Conservation (phyloP, 164 flowering plant species). For the Sedum album region DNA sequence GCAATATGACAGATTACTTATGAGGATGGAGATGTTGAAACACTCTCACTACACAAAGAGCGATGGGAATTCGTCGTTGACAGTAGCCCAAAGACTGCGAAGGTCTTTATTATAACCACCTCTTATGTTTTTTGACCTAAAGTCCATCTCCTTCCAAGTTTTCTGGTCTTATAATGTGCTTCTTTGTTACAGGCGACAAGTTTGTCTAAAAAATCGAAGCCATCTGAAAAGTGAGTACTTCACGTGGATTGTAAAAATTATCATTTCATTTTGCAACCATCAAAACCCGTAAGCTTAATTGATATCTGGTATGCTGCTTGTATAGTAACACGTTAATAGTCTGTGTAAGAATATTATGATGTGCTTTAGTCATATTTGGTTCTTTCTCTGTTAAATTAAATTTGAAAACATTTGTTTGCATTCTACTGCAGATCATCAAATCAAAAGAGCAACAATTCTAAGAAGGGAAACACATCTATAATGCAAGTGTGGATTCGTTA, state of each 20-base stretch:
- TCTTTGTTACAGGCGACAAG: conserved; percentile 35
- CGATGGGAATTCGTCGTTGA: conserved; percentile 68
- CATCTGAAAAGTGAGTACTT: conserved; percentile 36
- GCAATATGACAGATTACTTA: conserved; percentile 46
- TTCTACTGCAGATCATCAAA: too few species aligned
- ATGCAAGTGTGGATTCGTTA: too few species aligned
- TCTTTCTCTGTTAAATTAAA: too few species aligned
- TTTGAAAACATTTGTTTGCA: not conserved
- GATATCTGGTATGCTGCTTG: not conserved
- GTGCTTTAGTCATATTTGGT: not conserved
- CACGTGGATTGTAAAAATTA: not conserved
- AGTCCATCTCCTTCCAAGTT: not conserved
- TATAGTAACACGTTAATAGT: not conserved
- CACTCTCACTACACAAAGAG: conserved; percentile 66
- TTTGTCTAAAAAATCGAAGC: conserved; percentile 21
- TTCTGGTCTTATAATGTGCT: not conserved
- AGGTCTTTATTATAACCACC: conserved; percentile 29
- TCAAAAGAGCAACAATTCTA: too few species aligned
- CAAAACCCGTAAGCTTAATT: not conserved
- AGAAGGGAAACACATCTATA: too few species aligned
- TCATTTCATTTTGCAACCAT: not conserved
- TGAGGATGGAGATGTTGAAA: conserved; percentile 93
- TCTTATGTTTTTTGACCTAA: not conserved
- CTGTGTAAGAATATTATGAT: conserved; percentile 1
- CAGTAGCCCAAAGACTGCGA: conserved; percentile 27